phyloP scores from a whole-genome alignment of 805 yeast genomes.

The Hanseniaspora guilliermondii region DNA sequence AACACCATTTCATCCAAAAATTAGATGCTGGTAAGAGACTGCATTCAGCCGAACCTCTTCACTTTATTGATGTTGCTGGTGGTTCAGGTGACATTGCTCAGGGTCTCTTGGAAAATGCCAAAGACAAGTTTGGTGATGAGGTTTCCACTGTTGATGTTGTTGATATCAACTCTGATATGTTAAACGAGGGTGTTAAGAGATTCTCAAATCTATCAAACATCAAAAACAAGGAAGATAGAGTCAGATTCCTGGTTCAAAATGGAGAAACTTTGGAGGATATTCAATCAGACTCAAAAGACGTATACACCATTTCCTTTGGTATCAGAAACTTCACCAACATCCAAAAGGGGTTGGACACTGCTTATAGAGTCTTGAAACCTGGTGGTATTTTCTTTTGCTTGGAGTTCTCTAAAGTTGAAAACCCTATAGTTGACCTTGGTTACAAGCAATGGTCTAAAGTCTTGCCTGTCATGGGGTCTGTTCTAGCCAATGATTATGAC shows the following conservation, averaged over 20 bases:
- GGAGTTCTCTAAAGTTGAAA: constrained; percentile 85
- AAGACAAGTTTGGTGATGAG: constrained; percentile 58
- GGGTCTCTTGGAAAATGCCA: constrained; percentile 86
- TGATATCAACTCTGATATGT: constrained; percentile 93
- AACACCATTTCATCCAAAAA: constrained; percentile 72
- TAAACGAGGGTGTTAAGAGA: constrained; percentile 79
- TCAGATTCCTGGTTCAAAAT: constrained; percentile 75
- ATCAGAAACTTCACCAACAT: constrained; percentile 92
- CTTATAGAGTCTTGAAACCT: constrained; percentile 87
- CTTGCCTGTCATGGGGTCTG: constrained; percentile 89
- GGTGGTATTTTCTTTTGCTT: constrained; percentile 96
- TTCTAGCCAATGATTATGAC: constrained; percentile 88
- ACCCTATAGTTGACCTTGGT: constrained; percentile 55
- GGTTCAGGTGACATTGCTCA: constrained; percentile 98
- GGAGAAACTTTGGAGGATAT: constrained; percentile 82
- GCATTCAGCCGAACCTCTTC: constrained; percentile 61
- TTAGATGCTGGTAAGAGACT: constrained; percentile 91
- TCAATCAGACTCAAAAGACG: constrained; percentile 77
- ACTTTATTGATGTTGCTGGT: constrained; percentile 93
- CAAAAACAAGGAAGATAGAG: constrained; percentile 46
- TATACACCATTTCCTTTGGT: constrained; percentile 94
- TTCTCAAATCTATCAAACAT: constrained; percentile 38
- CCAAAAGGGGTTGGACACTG: constrained; percentile 88
- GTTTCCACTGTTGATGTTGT: constrained; percentile 76
- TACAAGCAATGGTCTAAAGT: constrained; percentile 83